Conservation (phyloP, 768 basidiomycete species). For the Xerocomellus amylosporus region DNA sequence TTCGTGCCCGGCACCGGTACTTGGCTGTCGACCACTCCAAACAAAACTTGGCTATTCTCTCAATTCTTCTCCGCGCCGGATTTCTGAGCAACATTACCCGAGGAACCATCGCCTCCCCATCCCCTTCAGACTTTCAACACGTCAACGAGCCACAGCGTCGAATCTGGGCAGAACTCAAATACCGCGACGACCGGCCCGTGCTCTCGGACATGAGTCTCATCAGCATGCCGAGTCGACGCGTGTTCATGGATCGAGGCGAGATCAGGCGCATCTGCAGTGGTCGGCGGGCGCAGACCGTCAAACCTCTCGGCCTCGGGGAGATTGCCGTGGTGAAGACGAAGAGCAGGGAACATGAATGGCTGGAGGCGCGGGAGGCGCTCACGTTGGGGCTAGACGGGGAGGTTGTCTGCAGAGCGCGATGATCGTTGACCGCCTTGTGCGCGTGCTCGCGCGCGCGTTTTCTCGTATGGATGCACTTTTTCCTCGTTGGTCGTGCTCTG, state of each 20-base stretch:
- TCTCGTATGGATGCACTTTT: neutral
- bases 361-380: slow-evolving; percentile 92
- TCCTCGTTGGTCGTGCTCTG: neutral
- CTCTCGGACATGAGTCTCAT: slow-evolving; percentile 76
- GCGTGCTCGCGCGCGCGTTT: too few species aligned
- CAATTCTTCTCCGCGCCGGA: slow-evolving; percentile 88
- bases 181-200: slow-evolving; percentile 86
- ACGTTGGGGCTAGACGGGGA: slow-evolving; percentile 77
- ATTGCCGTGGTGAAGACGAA: slow-evolving; percentile 80
- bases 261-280: slow-evolving; percentile 80
- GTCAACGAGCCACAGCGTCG: slow-evolving; percentile 66
- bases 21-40: slow-evolving; percentile 79
- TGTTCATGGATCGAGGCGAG: slow-evolving; percentile 73
- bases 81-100: slow-evolving; percentile 82
- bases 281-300: slow-evolving; percentile 72
- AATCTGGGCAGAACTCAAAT: slow-evolving; percentile 95
- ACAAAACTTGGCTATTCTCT: slow-evolving; percentile 89
- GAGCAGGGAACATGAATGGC: slow-evolving; percentile 71
- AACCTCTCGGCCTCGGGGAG: slow-evolving; percentile 89
- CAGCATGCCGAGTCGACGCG: slow-evolving; percentile 77
- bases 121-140: slow-evolving; percentile 58
- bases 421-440: too few species aligned
- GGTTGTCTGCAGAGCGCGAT: slow-evolving; percentile 78
- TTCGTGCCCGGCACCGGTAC: slow-evolving; percentile 76
- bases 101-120: slow-evolving; percentile 64